Percentiles rank a stretch among this genome's conserved stretches.
These are phyloP conservation scores for Croton setiger DNA, from an alignment of 441 rosid species.

Conservation along the genomic window DNA sequence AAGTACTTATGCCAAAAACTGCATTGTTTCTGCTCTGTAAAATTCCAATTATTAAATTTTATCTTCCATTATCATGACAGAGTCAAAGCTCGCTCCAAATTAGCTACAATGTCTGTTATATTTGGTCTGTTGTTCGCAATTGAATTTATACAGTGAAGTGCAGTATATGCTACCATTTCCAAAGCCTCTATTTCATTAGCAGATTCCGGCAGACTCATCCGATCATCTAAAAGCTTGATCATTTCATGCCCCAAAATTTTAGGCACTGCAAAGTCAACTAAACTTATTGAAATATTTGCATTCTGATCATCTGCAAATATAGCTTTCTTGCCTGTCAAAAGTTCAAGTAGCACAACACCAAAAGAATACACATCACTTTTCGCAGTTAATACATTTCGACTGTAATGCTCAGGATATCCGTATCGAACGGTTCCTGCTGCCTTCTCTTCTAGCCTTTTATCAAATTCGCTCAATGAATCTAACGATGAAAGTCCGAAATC, in stretches of 20 bases:
- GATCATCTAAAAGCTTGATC: conserved; percentile 42
- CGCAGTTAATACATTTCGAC: conserved; percentile 51
- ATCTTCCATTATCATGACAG: conserved; percentile 29
- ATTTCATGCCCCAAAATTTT: conserved; percentile 39
- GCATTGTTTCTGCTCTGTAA: too few species aligned
- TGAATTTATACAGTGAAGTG: conserved; percentile 67
- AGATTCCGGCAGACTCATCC: conserved; percentile 46
- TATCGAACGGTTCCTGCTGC: conserved; percentile 84
- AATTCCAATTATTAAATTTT: too few species aligned
- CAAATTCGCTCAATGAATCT: conserved; percentile 46
- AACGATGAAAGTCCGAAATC: conserved; percentile 69
- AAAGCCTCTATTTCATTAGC: conserved; percentile 59
- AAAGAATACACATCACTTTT: conserved; percentile 81
- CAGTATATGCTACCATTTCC: conserved; percentile 74
- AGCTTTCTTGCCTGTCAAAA: conserved; percentile 76
- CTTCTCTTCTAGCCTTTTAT: conserved; percentile 36
- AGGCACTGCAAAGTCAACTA: conserved; percentile 68
- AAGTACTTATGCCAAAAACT: too few species aligned
- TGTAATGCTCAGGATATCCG: conserved; percentile 83
- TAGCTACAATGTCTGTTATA: conserved; percentile 52
- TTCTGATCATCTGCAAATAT: conserved; percentile 42
- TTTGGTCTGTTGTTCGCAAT: conserved; percentile 74
- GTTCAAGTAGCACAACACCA: conserved; percentile 74
- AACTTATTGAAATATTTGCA: conserved; percentile 38
- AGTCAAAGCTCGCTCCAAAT: conserved; percentile 64